Evolutionary conservation across 176 grass and related monocot genomes (phyloP).

Genomic region (Oropetium thomaeum): DNA sequence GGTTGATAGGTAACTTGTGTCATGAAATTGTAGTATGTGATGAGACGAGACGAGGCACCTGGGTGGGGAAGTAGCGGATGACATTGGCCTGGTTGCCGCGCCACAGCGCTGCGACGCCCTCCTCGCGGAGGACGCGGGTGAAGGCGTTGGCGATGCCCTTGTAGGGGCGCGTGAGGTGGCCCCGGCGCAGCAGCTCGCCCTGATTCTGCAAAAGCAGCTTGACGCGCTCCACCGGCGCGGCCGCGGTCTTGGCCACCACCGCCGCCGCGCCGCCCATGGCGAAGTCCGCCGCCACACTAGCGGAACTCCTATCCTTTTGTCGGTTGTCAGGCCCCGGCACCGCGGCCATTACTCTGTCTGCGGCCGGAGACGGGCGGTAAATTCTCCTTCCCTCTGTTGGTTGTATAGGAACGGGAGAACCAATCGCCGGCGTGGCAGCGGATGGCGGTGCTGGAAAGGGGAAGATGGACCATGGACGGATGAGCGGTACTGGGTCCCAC

Average conservation of each 20-base stretch:
- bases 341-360: neutral
- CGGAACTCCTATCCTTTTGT: neutral
- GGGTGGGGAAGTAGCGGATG: slow-evolving; percentile 92
- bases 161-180: slow-evolving; percentile 69
- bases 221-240: slow-evolving; percentile 81
- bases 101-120: slow-evolving; percentile 74
- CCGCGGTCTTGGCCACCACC: slow-evolving; percentile 72
- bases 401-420: too few relatives aligned
- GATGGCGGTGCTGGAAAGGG: too few relatives aligned
- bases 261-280: slow-evolving; percentile 79
- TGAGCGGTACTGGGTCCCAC: too few relatives aligned
- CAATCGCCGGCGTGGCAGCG: too few relatives aligned
- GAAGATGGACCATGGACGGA: too few relatives aligned
- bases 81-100: slow-evolving; percentile 93
- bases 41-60: slow-evolving; percentile 34
- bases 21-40: too few relatives aligned
- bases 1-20: neutral
- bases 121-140: slow-evolving; percentile 68
- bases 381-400: too few relatives aligned
- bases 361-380: neutral
- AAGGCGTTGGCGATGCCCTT: slow-evolving; percentile 60
- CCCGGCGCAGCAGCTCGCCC: slow-evolving; percentile 74
- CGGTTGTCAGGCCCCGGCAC: neutral
- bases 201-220: slow-evolving; percentile 97
- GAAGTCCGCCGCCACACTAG: slow-evolving; percentile 70